Evolutionary conservation across 1,284 basidiomycete species (phyloP).

Genomic region (Irpex sp.): DNA sequence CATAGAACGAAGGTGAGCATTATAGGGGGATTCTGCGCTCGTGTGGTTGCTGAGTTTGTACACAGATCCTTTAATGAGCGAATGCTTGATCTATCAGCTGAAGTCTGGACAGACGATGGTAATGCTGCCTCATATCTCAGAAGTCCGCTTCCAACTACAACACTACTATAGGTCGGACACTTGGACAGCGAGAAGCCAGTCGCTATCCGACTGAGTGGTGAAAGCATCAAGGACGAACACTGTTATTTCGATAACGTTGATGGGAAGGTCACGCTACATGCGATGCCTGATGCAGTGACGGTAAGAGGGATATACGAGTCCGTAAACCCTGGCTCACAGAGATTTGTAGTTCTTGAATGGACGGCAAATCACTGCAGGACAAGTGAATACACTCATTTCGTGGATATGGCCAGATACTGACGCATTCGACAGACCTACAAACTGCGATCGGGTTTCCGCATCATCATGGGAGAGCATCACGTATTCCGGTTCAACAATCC

Average conservation of each 20-base stretch:
- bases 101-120: slow-evolving; percentile 85
- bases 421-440: slow-evolving; percentile 57
- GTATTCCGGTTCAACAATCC: slow-evolving; percentile 98
- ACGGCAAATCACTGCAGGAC: slow-evolving; percentile 73
- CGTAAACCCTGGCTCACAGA: slow-evolving; percentile 11
- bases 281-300: slow-evolving; percentile 78
- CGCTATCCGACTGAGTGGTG: slow-evolving; percentile 91
- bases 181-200: slow-evolving; percentile 76
- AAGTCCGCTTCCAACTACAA: background rate
- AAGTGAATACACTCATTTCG: slow-evolving; percentile 43
- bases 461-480: slow-evolving; percentile 95
- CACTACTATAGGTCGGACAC: slow-evolving; percentile 62
- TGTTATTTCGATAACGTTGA: slow-evolving; percentile 89
- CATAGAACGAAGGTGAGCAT: slow-evolving; percentile 75
- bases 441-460: slow-evolving; percentile 89
- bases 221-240: slow-evolving; percentile 89
- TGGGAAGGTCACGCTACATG: slow-evolving; percentile 81
- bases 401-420: slow-evolving; percentile 20
- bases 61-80: slow-evolving; percentile 83
- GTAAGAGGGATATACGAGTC: slow-evolving; percentile 42
- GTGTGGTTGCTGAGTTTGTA: background rate
- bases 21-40: background rate
- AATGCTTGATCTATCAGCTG: slow-evolving; percentile 93
- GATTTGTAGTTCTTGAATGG: slow-evolving; percentile 82
- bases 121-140: slow-evolving; percentile 21